Percentiles rank a stretch among this genome's conserved stretches.
These are phyloP conservation scores for Talaromyces trachyspermus DNA, from an alignment of 495 filamentous ascomycete genomes.

Conservation along the genomic window DNA sequence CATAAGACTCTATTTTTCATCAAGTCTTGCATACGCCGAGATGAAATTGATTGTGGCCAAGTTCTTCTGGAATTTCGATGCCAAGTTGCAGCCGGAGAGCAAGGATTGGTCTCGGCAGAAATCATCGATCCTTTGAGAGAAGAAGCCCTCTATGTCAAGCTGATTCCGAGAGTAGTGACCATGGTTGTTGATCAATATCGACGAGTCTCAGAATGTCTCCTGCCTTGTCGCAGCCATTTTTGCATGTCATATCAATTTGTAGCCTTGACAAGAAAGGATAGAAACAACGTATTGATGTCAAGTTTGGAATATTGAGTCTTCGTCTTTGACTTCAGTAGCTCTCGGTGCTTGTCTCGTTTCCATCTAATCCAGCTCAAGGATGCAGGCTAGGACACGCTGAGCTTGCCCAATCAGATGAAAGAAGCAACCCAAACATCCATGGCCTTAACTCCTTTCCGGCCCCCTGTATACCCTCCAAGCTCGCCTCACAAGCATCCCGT, in stretches of 20 bases:
- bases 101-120: constrained; percentile 22
- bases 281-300: too few species aligned
- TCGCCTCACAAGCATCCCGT: constrained; percentile 26
- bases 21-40: constrained; percentile 36
- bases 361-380: too few species aligned
- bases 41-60: constrained; percentile 38
- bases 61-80: constrained; percentile 39
- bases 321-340: too few species aligned
- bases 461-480: constrained; percentile 22
- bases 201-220: not conserved
- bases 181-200: not conserved
- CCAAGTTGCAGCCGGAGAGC: constrained; percentile 3
- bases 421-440: constrained; percentile 44
- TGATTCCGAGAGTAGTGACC: not conserved
- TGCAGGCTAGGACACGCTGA: not conserved
- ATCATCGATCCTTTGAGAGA: constrained; percentile 25
- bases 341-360: too few species aligned
- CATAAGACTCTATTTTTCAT: not conserved
- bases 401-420: constrained; percentile 21
- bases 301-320: too few species aligned
- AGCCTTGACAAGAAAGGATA: too few species aligned
- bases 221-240: not conserved
- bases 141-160: constrained; percentile 8
- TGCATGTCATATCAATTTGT: too few species aligned
- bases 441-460: constrained; percentile 26